Evolutionary conservation across 2,329 filamentous ascomycete genomes (phyloP).

Genomic region (Cryoendolithus antarcticus): DNA sequence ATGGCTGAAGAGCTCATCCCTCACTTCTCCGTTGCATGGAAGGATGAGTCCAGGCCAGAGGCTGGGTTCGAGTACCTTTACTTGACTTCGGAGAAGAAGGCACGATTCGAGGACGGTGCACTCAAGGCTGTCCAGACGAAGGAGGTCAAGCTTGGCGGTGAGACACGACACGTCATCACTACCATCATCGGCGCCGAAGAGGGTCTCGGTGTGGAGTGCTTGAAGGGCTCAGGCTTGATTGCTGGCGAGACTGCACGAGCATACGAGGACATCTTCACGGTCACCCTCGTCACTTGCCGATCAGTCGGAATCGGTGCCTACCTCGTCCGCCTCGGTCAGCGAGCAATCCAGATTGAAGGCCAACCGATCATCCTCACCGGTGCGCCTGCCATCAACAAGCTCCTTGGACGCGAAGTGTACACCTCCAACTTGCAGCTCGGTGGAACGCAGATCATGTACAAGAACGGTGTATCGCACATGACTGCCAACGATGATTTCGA

Average conservation of each 20-base stretch:
- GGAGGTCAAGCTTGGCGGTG: conserved; percentile 70
- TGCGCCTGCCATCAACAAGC: conserved; percentile 94
- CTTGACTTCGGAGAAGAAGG: conserved; percentile 73
- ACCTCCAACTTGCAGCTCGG: conserved; percentile 97
- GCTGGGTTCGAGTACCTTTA: conserved; percentile 96
- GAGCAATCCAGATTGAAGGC: conserved; percentile 96
- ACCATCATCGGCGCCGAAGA: conserved; percentile 90
- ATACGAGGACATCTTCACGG: conserved; percentile 98
- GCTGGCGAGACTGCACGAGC: conserved; percentile 92
- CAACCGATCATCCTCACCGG: conserved; percentile 98
- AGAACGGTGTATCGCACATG: conserved; percentile 98
- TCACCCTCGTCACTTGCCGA: conserved; percentile 92
- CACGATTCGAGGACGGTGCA: conserved; percentile 69
- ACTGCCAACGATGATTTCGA: conserved; percentile 96
- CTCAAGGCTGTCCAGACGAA: conserved; percentile 75
- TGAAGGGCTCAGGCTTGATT: conserved; percentile 94
- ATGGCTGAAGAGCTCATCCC: conserved; percentile 95
- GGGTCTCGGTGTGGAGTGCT: conserved; percentile 91
- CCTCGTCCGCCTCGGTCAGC: conserved; percentile 92
- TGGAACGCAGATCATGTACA: conserved; percentile 99
- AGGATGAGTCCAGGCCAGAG: conserved; percentile 67
- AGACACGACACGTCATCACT: conserved; percentile 85
- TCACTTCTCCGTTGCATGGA: conserved; percentile 96
- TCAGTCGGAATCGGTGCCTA: conserved; percentile 99
- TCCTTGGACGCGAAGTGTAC: conserved; percentile 95